A percentile compares a stretch with the other conserved stretches of the same genome.
phyloP scores from a whole-genome alignment of 2,329 filamentous ascomycete species.

The Domatiomyces globalis region DNA sequence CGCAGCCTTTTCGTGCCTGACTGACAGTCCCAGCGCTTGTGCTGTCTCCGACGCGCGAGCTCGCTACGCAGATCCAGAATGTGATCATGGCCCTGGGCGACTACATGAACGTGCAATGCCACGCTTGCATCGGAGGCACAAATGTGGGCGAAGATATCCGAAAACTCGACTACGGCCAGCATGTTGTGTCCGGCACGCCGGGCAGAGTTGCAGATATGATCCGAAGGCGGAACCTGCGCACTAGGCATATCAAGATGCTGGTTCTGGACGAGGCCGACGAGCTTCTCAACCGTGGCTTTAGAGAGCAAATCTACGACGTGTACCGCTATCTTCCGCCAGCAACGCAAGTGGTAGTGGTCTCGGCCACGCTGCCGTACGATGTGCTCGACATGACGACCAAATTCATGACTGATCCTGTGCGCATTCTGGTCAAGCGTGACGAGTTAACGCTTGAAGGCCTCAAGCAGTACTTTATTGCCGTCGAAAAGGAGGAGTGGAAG shows the following conservation, averaged over 20 bases:
- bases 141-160: conserved; percentile 96
- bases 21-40: conserved; percentile 51
- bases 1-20: conserved; percentile 1
- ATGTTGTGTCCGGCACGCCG: conserved; percentile 95
- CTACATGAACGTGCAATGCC: conserved; percentile 99
- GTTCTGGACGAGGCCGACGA: conserved; percentile 66
- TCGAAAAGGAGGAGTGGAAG: conserved; percentile 99
- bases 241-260: conserved; percentile 64
- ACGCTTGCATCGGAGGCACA: conserved; percentile 94
- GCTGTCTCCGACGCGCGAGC: conserved; percentile 86
- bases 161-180: conserved; percentile 93
- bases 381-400: conserved; percentile 99
- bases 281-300: conserved; percentile 81
- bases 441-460: conserved; percentile 93
- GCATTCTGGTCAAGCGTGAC: conserved; percentile 96
- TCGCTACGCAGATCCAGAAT: conserved; percentile 95
- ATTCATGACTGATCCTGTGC: conserved; percentile 97
- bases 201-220: conserved; percentile 86
- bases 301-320: conserved; percentile 98
- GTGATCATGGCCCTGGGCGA: conserved; percentile 99
- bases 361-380: conserved; percentile 91
- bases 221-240: conserved; percentile 56
- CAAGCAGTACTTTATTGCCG: conserved; percentile 98
- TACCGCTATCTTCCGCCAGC: conserved; percentile 93
- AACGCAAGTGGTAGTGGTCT: conserved; percentile 96